Evolutionary conservation across 768 basidiomycete genomes (phyloP), one percentile per base, ranked within the genome.

Genomic region (Termitomyces sp.): DNA sequence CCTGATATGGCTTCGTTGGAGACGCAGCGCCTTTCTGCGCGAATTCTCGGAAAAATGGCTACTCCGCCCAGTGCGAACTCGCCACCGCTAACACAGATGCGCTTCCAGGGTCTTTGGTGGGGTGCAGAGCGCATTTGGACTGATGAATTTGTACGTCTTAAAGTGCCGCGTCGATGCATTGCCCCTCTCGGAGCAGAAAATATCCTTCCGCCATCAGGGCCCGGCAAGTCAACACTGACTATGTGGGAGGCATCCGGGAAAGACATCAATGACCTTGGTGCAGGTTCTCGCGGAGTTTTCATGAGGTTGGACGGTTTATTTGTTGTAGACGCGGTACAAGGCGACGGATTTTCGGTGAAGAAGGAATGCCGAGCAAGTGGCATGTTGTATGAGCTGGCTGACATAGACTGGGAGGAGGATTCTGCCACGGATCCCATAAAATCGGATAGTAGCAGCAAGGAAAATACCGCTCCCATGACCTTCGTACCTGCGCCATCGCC

Each of bases 91-190:
- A 75, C 73, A 0, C 88, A 90, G 67, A 81, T 74, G 53, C 78
- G 85, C 45, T 92, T 85, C 69, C 90, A 93, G 68, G 91, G 91
- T 1, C 69, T 95, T 8, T 96, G 92, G 92, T 91, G 90, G 89
- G 94, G 94, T 8, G 85, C 88, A 1, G 94, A 95, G 68, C 82
- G 91, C 35, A 91, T 95, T 57, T 96, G 94, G 93, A 77, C 82
- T 5, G 91, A 90, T 61, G 94, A 96, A 63, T 82, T 95, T 58
- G 83, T 95, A 40, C 84, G 94, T 24, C 78, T 96, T 53, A 91
- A 91, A 67, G 73, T 89, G 28, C 81, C 86, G 1, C 82, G 91
- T 42, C 75, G 79, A 38, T 84, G 84, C 63, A 78, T 92, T 59
- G 89, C 89, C 13, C 90, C 90, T 7, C 67, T 77, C 40, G 91